Base-by-base conservation (phyloP, 75 land plant species). In the Isoetes taiwanensis region DNA sequence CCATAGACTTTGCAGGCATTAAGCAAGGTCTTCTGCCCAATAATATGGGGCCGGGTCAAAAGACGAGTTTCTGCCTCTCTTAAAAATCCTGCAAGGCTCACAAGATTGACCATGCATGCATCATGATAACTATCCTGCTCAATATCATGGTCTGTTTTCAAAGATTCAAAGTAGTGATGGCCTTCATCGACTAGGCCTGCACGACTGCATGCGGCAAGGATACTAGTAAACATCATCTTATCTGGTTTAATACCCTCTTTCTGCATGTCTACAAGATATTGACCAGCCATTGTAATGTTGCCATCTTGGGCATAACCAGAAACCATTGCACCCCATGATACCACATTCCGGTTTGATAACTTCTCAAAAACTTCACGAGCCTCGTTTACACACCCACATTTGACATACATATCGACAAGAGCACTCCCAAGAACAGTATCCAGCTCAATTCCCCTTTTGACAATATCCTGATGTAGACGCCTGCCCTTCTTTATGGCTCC, bases 261-360 rank as follows among this genome's bases (percentile, higher is more conserved):
- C 30, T 52, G 60, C 75, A 75, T 79, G 55, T 59, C 48, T 9
- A 53, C 40, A 48, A 79, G 61, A 5, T 71, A 43, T 27, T 34
- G 32, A n/a, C 69, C 46, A 1, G 79, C 76, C 11, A 64, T 25
- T 37, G 21, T 54, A 0, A 70, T 69, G 58, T 37, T 38, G 8
- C 75, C 84, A 66, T 75, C 75, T 60, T 75, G 66, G 2, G 78
- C 71, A 67, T 72, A 80, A 2, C 83, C 84, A 32, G 84, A 76
- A 42, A 80, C 75, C 80, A 84, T 77, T 9, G 80, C 78, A 42
- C 78, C 77, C 88, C 83, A 80, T 3, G 78, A 54, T 8, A 78
- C 68, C 30, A 80, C 57, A 62, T 67, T 52, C 1, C 68, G 68
- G 1, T 12, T 6, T 4, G 69, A n/a, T 65, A 80, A 54, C 39